These are phyloP conservation scores for Cladobotryum protrusum DNA, from an alignment of 2,329 filamentous ascomycete species.

Conservation along the genomic window DNA sequence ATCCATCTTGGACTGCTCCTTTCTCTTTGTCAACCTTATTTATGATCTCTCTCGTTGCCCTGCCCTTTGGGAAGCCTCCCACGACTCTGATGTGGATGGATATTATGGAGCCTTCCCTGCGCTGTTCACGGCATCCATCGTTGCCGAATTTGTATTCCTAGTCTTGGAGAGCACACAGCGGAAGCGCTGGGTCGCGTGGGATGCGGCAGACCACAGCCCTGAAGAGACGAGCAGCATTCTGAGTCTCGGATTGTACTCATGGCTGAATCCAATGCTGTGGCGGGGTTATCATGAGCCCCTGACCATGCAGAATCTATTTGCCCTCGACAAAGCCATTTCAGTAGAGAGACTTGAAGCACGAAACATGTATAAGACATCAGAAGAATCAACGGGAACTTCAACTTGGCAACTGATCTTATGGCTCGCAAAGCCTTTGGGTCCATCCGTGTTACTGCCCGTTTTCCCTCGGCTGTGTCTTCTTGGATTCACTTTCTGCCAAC, in stretches of 20 bases:
- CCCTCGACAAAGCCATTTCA: constrained; percentile 25
- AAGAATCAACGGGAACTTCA: background rate
- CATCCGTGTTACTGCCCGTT: constrained; percentile 23
- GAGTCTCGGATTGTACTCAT: constrained; percentile 28
- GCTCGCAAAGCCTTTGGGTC: constrained; percentile 9
- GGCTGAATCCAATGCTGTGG: constrained; percentile 30
- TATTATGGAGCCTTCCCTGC: constrained; percentile 17
- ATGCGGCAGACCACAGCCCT: constrained; percentile 30
- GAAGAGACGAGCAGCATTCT: constrained; percentile 31
- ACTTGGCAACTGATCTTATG: background rate
- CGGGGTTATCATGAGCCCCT: constrained; percentile 31
- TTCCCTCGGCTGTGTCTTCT: constrained; percentile 26
- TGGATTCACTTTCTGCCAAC: constrained; percentile 31
- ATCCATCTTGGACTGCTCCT: background rate
- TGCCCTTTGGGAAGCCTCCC: too few relatives aligned
- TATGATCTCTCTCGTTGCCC: background rate
- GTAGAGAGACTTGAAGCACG: constrained; percentile 3
- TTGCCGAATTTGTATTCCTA: constrained; percentile 28
- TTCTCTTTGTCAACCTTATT: background rate
- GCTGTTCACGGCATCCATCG: constrained; percentile 30
- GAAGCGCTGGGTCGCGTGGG: constrained; percentile 32
- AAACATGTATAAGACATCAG: background rate
- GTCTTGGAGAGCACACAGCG: constrained; percentile 35
- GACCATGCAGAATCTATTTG: constrained; percentile 27
- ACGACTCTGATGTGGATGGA: too few relatives aligned